These are phyloP conservation scores for Brassica nigra DNA, from an alignment of 345 rosid genomes.

Conservation along the genomic window DNA sequence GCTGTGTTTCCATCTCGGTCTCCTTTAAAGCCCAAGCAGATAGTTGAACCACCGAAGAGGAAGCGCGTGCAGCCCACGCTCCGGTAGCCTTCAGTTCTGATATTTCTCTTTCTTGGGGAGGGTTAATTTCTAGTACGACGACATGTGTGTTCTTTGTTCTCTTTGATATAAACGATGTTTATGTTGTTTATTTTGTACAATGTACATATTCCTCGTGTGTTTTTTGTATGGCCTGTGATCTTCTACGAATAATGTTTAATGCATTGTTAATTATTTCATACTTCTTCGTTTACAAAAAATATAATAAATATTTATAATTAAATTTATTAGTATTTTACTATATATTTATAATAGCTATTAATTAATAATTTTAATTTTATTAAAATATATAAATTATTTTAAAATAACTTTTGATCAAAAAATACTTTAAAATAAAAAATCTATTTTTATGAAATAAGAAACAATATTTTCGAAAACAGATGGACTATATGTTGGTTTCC, in stretches of 20 bases:
- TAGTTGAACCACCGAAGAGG: not conserved
- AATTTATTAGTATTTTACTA: too few relatives aligned
- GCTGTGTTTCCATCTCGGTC: slow-evolving; percentile 5
- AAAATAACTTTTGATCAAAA: too few relatives aligned
- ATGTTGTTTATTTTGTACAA: too few relatives aligned
- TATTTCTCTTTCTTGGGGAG: not conserved
- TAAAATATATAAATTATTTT: too few relatives aligned
- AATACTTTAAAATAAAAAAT: too few relatives aligned
- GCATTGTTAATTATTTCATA: not conserved
- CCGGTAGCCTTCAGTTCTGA: not conserved
- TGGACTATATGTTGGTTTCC: not conserved
- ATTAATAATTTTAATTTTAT: too few relatives aligned
- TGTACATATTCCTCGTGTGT: not conserved
- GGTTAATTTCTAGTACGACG: not conserved
- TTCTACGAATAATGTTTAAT: not conserved
- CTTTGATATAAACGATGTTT: not conserved
- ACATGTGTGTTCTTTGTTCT: not conserved
- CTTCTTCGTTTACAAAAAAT: too few relatives aligned
- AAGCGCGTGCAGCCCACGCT: slow-evolving; percentile 31
- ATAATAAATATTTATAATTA: too few relatives aligned
- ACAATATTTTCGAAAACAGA: too few relatives aligned
- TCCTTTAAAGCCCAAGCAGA: slow-evolving; percentile 5
- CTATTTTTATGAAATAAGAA: too few relatives aligned
- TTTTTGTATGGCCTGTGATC: not conserved
- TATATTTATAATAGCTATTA: too few relatives aligned